Base-by-base conservation (phyloP, 768 basidiomycete species). In the Lactifluus pinguis region DNA sequence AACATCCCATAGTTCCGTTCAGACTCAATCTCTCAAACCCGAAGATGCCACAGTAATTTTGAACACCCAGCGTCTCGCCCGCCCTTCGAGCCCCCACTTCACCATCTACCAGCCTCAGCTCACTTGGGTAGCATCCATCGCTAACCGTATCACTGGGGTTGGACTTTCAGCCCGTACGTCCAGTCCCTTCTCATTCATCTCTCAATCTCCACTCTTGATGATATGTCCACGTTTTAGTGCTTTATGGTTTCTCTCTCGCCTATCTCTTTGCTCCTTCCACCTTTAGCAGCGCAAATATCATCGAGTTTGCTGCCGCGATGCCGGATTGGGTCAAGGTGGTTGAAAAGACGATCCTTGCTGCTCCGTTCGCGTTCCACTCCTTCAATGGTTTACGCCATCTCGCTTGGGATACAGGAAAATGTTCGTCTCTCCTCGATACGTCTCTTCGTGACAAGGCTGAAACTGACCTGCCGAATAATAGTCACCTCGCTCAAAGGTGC, bases 61-160 rank as follows among this genome's bases (percentile, higher is more conserved):
- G 68, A 95, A 98, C 79, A 73, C 81, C 66, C 95, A 98, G 73
- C 89, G 97, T 65, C 75, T 91, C 53, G 77, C 78, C 52, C 87
- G 97, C n/a, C 95, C 97, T 17, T 89, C 81, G 63, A 90, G 88
- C 68, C 97, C 97, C 9, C 95, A 98, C 73, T 89, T 93, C 71
- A 93, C 93, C 58, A 98, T 99, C 75, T 99, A 99, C 76, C 87
- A 95, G 70, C 89, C 88, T 2, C 92, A 98, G 75, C 74, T 98
- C 50, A 98, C 95, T 39, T 95, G 92, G 91, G 14, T 90, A 57
- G 80, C 75, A 5, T 97, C 93, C 17, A 92, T 95, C 68, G 83
- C 80, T 44, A 87, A 98, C 75, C 89, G 97, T 72, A 72, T 80
- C n/a, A 89, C 93, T 11, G 97, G 95, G 61, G 80, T 74, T 8